phyloP scores from a whole-genome alignment of 768 basidiomycete species.

The Suillus weaverae region DNA sequence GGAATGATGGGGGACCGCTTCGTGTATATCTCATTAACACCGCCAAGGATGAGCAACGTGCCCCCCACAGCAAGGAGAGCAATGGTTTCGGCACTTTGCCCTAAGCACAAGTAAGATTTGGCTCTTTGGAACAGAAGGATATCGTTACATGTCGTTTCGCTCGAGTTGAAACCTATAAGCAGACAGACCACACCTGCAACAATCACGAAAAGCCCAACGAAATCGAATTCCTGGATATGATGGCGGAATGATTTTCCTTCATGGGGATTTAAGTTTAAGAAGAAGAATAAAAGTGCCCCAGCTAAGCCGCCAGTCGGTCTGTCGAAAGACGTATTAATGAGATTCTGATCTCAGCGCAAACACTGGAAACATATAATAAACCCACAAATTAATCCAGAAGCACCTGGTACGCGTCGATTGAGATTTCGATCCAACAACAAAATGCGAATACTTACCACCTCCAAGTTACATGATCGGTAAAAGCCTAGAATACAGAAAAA shows the following conservation, averaged over 20 bases:
- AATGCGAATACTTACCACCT: slow-evolving; percentile 34
- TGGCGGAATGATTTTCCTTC: slow-evolving; percentile 30
- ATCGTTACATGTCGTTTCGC: slow-evolving; percentile 31
- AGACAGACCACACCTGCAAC: slow-evolving; percentile 38
- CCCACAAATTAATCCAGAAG: slow-evolving; percentile 38
- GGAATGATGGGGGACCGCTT: slow-evolving; percentile 40
- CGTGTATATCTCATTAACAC: slow-evolving; percentile 37
- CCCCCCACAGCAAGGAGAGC: slow-evolving; percentile 35
- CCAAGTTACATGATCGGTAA: slow-evolving; percentile 40
- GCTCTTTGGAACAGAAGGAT: not conserved
- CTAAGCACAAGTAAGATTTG: slow-evolving; percentile 18
- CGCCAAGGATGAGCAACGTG: slow-evolving; percentile 28
- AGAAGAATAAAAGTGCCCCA: slow-evolving; percentile 32
- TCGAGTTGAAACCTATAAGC: slow-evolving; percentile 40
- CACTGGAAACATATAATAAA: not conserved
- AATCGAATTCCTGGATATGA: slow-evolving; percentile 39
- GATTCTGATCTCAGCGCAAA: not conserved
- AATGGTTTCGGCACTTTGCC: slow-evolving; percentile 35
- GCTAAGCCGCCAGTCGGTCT: slow-evolving; percentile 40
- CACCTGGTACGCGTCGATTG: slow-evolving; percentile 25
- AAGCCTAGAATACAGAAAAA: slow-evolving; percentile 19
- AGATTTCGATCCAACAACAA: not conserved
- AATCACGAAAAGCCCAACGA: slow-evolving; percentile 36
- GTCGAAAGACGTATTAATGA: not conserved
- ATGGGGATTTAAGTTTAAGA: slow-evolving; percentile 36